Evolutionary conservation across 176 grass and related monocot genomes (phyloP), one percentile per base, ranked within the genome.

Genomic region (Triticum timopheevii): DNA sequence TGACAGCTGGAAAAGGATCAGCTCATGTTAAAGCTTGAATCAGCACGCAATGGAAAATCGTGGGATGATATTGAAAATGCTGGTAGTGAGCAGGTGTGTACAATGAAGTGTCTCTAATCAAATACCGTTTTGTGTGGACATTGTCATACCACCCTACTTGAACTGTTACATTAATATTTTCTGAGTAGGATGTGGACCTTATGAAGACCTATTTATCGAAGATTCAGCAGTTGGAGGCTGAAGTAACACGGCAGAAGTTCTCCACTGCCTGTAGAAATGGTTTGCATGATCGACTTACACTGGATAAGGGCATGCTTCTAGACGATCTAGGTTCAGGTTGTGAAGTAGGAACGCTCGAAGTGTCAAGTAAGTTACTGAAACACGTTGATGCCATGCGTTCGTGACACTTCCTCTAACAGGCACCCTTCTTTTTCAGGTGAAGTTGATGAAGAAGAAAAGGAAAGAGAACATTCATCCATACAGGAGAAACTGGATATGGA

Each of bases 401-500:
- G 33, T 85, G 35, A 38, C 56, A 84, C 45, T 79, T 87, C 3
- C 19, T 71, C 45, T 54, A 66, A 30, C 65, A 77, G 61, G 16
- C 12, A 19, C 16, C n/a, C 13, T 56, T 11, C 50, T 52, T 62
- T 78, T 84, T 85, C 47, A 92, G 92, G 88, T 87, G 94, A 91
- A 88, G 94, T 82, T 69, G 95, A 94, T 76, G 95, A 91, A 66
- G 87, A 95, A 83, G 93, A 98, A 86, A 96, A 99, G 62, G 92
- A 93, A 82, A 96, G 83, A 80, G 97, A 94, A n/a, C 97, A 99
- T 89, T 91, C 94, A 54, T 96, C 90, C 38, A 54, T 96, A 81
- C 94, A 99, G 88, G 90, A 91, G 35, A 83, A 79, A 82, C 92
- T 99, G 56, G 94, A 99, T 73, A 91, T 90, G 82, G 97, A 99